Base-by-base conservation (phyloP, 176 grass and related monocot species). In the Juncus inflexus region DNA sequence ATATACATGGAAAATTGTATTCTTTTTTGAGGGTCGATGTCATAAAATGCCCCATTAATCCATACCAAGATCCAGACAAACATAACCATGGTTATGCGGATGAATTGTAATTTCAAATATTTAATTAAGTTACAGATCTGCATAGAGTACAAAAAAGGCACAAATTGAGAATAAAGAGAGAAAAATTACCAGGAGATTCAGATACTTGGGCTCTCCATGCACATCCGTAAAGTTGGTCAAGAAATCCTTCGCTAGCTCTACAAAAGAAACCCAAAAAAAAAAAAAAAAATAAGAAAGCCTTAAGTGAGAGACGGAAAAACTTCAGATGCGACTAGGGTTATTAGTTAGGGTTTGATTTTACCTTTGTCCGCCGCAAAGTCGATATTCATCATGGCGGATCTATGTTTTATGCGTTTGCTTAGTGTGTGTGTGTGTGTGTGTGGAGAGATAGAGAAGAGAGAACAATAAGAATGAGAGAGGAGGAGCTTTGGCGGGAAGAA, bases 221-320 rank as follows among this genome's bases (percentile, higher is more conserved):
- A 81, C 79, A 36, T 76, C 83, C 0, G 89, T 53, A 64, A 84
- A 92, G 52, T 90, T 99, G 67, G 61, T 70, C 6, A 99, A 72
- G 83, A 99, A 99, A 69, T 99, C 89, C 76, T 99, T 99, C 15
- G 89, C 89, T 51, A 83, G 83, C 13, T 78, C 95, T 99, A 83
- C 43, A 53, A 57, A 0, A 19, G 45, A 3, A 66, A 88, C 61
- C 4, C 7, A 41, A 3, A 41, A 41, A 3, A 70, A 36, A 35
- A n/a, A n/a, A n/a, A n/a, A n/a, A n/a, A n/a, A n/a, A n/a, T n/a
- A n/a, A n/a, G n/a, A n/a, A 40, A 47, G 2, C 52, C 6, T 42
- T 62, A 14, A 37, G 42, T 61, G 70, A 11, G 40, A 19, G 7
- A 47, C 60, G 40, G 49, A 40, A 61, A 75, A 63, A 52, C 45